A percentile compares a stretch with the other conserved stretches of the same genome.
Evolutionary conservation across 1,284 basidiomycete genomes (phyloP).

Genomic region (Pseudozyma tsukubaensis): DNA sequence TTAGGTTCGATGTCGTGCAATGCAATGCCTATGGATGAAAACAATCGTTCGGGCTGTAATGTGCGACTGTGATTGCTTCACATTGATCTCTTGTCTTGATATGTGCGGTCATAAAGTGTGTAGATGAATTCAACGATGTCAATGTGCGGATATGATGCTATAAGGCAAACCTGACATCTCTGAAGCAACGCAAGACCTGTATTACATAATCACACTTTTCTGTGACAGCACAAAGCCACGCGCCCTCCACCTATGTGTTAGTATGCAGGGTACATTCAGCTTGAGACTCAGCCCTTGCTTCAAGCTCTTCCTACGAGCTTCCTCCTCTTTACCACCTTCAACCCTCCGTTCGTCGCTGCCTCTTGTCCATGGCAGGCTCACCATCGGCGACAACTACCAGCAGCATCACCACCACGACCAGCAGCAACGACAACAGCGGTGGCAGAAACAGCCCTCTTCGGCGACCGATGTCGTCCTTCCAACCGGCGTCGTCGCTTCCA

Average conservation of each 20-base stretch:
- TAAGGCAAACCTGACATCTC: neutral
- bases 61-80: too few species aligned
- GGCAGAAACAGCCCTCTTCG: neutral
- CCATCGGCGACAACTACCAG: neutral
- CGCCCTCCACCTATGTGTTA: neutral
- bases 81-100: too few species aligned
- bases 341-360: neutral
- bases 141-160: too few species aligned
- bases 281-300: neutral
- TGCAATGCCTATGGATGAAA: too few species aligned
- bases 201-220: constrained; percentile 3
- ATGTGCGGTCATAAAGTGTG: too few species aligned
- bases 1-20: too few species aligned
- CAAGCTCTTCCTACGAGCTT: too few species aligned
- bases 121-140: too few species aligned
- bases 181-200: neutral
- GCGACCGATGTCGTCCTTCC: constrained; percentile 44
- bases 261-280: too few species aligned
- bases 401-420: neutral
- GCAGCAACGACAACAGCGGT: neutral
- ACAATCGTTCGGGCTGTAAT: too few species aligned
- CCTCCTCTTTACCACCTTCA: too few species aligned
- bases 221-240: neutral
- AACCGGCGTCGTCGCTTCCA: constrained; percentile 36
- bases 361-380: neutral